Conservation (phyloP, 1,284 basidiomycete species). For the Macrocystidia cucumis region DNA sequence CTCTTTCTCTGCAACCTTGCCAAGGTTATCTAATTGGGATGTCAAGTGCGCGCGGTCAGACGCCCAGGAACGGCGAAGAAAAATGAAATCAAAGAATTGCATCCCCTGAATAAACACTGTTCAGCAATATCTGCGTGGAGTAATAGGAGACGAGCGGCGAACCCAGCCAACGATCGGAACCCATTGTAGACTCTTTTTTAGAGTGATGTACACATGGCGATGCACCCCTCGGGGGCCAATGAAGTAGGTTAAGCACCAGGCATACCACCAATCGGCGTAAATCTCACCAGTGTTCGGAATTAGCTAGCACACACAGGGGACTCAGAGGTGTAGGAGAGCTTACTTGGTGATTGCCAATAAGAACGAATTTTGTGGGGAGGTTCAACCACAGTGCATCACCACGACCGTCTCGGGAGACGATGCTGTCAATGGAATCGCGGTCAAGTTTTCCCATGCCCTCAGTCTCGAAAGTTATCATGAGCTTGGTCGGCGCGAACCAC, state of each 20-base stretch:
- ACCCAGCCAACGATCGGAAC: conserved; percentile 87
- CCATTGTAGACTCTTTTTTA: conserved; percentile 88
- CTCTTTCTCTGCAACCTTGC: conserved; percentile 50
- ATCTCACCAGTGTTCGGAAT: conserved; percentile 36
- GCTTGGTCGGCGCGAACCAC: conserved; percentile 73
- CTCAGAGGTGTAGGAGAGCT: conserved; percentile 12
- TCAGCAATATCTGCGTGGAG: conserved; percentile 5
- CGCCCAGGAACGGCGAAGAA: conserved; percentile 80
- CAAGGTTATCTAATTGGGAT: conserved; percentile 48
- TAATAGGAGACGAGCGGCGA: conserved; percentile 18
- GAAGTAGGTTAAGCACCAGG: conserved; percentile 83
- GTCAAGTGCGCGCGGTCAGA: conserved; percentile 66
- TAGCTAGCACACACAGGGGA: conserved; percentile 5
- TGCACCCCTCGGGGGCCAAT: conserved; percentile 54
- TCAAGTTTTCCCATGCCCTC: conserved; percentile 57
- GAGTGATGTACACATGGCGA: conserved; percentile 76
- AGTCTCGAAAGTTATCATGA: conserved; percentile 71
- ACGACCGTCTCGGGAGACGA: conserved; percentile 47
- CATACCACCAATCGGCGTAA: conserved; percentile 90
- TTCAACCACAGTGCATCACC: conserved; percentile 58
- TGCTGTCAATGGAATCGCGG: conserved; percentile 42
- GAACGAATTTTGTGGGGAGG: conserved; percentile 69
- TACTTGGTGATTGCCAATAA: conserved; percentile 82
- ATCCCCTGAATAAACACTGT: conserved; percentile 48
- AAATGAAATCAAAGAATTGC: conserved; percentile 90